These are phyloP conservation scores for Tulasnella sp. DNA, from an alignment of 768 basidiomycete species.

Conservation along the genomic window DNA sequence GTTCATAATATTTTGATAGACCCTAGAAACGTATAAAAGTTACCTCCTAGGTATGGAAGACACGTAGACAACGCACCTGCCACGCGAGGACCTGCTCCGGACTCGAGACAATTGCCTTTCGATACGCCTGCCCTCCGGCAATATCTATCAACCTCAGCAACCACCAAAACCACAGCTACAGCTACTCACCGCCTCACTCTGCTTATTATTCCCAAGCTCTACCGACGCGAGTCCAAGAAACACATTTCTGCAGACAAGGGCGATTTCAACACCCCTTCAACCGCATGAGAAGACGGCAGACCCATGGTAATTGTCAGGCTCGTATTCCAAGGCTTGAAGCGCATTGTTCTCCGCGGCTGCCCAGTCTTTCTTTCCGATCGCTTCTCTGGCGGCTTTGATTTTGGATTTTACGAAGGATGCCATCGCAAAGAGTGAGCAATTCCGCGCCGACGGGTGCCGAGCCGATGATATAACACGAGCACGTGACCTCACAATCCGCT, in stretches of 20 bases:
- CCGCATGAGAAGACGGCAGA: constrained; percentile 33
- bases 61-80: constrained; percentile 44
- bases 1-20: constrained; percentile 59
- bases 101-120: constrained; percentile 57
- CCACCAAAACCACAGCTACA: background rate
- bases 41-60: background rate
- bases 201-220: constrained; percentile 54
- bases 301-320: constrained; percentile 81
- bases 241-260: constrained; percentile 46
- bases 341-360: constrained; percentile 53
- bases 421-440: constrained; percentile 3
- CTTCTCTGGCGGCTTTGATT: constrained; percentile 69
- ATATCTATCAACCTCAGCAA: constrained; percentile 1
- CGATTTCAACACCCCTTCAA: background rate
- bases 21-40: constrained; percentile 38
- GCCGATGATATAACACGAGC: background rate
- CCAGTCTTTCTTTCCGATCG: constrained; percentile 64
- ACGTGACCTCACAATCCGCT: no score
- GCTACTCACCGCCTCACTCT: constrained; percentile 73
- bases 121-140: constrained; percentile 49
- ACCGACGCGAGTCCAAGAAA: constrained; percentile 72
- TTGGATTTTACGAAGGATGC: constrained; percentile 47
- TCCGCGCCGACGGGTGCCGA: background rate
- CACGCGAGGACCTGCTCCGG: constrained; percentile 64
- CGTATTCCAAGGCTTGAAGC: constrained; percentile 50